Evolutionary conservation across 108 stramenopile species (phyloP).

Genomic region (Nitzschia palea): DNA sequence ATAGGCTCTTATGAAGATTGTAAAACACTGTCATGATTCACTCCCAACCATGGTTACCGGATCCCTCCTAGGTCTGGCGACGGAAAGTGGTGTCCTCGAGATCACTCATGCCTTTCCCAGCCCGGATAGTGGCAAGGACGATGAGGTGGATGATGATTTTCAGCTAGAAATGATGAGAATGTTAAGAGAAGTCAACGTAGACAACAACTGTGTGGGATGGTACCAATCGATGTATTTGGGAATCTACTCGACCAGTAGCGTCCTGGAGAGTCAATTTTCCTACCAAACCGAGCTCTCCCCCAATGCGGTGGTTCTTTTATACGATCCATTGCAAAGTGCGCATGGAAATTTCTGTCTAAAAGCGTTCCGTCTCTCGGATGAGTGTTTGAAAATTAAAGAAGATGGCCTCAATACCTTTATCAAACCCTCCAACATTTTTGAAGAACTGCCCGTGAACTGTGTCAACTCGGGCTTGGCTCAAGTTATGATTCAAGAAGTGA

Average conservation of each 20-base stretch:
- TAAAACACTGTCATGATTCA: slow-evolving; percentile 97
- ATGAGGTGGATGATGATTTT: slow-evolving; percentile 68
- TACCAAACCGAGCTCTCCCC: slow-evolving; percentile 94
- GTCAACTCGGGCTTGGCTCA: slow-evolving; percentile 85
- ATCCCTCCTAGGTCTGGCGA: slow-evolving; percentile 92
- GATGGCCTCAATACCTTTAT: slow-evolving; percentile 69
- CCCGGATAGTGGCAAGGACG: slow-evolving; percentile 68
- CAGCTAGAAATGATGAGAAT: slow-evolving; percentile 99
- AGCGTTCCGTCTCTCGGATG: slow-evolving; percentile 91
- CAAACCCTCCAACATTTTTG: slow-evolving; percentile 85
- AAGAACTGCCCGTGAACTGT: slow-evolving; percentile 90
- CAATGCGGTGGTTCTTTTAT: slow-evolving; percentile 94
- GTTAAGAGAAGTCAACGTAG: slow-evolving; percentile 97
- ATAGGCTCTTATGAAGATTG: slow-evolving; percentile 94
- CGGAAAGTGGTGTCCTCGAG: slow-evolving; percentile 75
- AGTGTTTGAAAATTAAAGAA: slow-evolving; percentile 73
- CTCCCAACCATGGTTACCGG: slow-evolving; percentile 93
- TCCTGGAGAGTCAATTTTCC: slow-evolving; percentile 92
- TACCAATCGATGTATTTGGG: slow-evolving; percentile 98
- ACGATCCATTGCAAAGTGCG: slow-evolving; percentile 95
- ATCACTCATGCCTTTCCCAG: slow-evolving; percentile 94
- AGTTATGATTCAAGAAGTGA: slow-evolving; percentile 82
- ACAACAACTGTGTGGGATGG: slow-evolving; percentile 99
- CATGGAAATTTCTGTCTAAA: slow-evolving; percentile 90
- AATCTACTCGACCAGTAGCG: slow-evolving; percentile 81